These are phyloP conservation scores for Pueraria montana DNA, from an alignment of 306 rosid species.

Conservation along the genomic window DNA sequence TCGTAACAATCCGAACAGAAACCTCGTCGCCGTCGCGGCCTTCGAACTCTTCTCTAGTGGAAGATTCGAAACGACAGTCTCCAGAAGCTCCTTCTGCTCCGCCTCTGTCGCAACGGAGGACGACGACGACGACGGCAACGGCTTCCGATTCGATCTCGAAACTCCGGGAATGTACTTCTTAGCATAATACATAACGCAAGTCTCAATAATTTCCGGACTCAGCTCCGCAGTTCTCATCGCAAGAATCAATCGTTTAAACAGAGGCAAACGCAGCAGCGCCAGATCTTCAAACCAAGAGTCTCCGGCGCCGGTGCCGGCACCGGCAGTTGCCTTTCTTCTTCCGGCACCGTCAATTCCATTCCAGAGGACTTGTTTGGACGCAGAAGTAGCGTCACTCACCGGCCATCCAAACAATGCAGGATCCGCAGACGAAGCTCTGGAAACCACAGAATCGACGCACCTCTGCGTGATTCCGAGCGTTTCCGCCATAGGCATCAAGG, in stretches of 20 bases:
- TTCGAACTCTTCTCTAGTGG: constrained; percentile 69
- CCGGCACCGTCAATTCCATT: constrained; percentile 72
- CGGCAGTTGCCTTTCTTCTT: constrained; percentile 54
- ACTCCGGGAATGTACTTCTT: constrained; percentile 87
- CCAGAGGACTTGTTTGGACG: constrained; percentile 73
- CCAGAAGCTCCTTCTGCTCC: constrained; percentile 85
- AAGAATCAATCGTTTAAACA: constrained; percentile 72
- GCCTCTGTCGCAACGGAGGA: constrained; percentile 61
- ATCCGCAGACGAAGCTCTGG: constrained; percentile 75
- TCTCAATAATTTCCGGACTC: constrained; percentile 77
- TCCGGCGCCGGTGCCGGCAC: constrained; percentile 25
- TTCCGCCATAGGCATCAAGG: constrained; percentile 71
- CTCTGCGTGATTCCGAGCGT: constrained; percentile 69
- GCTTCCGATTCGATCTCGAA: constrained; percentile 78
- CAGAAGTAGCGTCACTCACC: constrained; percentile 56
- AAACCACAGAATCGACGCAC: constrained; percentile 72
- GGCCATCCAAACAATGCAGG: constrained; percentile 93
- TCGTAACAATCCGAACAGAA: constrained; percentile 79
- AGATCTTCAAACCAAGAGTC: constrained; percentile 89
- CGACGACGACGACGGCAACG: constrained; percentile 61
- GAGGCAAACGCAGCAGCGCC: constrained; percentile 67
- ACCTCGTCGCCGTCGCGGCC: constrained; percentile 68
- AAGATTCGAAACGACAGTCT: constrained; percentile 74
- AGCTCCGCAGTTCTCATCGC: constrained; percentile 68
- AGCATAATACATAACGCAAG: constrained; percentile 81